phyloP scores from a whole-genome alignment of 2,329 filamentous ascomycete genomes.

The Trichoderma brevicompactum region DNA sequence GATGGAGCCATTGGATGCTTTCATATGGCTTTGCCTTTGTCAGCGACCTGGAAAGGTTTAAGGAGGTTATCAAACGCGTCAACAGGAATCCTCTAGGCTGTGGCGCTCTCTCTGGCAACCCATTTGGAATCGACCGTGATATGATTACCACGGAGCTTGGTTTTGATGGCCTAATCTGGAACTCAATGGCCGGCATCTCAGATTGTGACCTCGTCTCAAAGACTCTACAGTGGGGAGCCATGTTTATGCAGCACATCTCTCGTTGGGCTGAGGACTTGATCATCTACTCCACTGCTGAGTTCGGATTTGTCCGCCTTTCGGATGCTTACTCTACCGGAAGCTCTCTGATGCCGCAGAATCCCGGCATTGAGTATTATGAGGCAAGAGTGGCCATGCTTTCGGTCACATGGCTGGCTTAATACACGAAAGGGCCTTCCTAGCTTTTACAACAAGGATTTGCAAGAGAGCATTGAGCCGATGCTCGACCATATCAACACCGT shows the following conservation, averaged over 20 bases:
- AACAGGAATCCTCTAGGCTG: slow-evolving; percentile 74
- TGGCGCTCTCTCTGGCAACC: slow-evolving; percentile 79
- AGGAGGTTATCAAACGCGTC: slow-evolving; percentile 61
- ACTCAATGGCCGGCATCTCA: slow-evolving; percentile 75
- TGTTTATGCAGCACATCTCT: slow-evolving; percentile 78
- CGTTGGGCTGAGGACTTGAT: slow-evolving; percentile 85
- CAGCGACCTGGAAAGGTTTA: background rate
- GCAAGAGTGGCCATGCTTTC: slow-evolving; percentile 76
- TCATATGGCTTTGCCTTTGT: background rate
- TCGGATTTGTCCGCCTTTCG: slow-evolving; percentile 74
- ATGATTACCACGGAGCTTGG: slow-evolving; percentile 80
- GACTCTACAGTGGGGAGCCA: slow-evolving; percentile 77
- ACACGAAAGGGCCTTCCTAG: slow-evolving; percentile 73
- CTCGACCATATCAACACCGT: slow-evolving; percentile 83
- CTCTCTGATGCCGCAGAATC: slow-evolving; percentile 56
- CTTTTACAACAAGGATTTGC: slow-evolving; percentile 91
- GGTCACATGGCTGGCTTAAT: slow-evolving; percentile 79
- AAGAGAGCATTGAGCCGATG: slow-evolving; percentile 85
- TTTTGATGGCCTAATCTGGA: slow-evolving; percentile 75
- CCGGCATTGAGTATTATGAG: slow-evolving; percentile 71
- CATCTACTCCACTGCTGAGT: slow-evolving; percentile 73
- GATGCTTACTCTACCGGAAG: slow-evolving; percentile 67
- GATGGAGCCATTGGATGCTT: slow-evolving; percentile 73
- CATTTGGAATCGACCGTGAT: slow-evolving; percentile 79
- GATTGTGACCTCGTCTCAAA: slow-evolving; percentile 85